A percentile compares a stretch with the other conserved stretches of the same genome.
phyloP scores from a whole-genome alignment of 2,329 filamentous ascomycete genomes.

The Clonostachys solani region DNA sequence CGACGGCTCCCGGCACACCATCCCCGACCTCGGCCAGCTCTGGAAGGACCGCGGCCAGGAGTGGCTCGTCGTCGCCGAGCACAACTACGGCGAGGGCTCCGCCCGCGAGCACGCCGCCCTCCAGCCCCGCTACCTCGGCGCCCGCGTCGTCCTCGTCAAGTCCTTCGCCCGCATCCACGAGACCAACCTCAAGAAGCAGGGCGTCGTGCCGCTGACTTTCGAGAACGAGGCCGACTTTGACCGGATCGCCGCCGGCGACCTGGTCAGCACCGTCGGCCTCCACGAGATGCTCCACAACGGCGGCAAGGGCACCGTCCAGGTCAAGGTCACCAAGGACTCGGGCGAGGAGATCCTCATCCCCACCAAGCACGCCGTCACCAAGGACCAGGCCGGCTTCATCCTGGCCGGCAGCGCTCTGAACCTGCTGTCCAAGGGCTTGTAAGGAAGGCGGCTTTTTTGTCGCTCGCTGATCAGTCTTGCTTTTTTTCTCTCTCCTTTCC shows the following conservation, averaged over 20 bases:
- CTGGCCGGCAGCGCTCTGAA: constrained; percentile 93
- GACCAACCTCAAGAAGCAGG: constrained; percentile 96
- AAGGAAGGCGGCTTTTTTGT: background rate
- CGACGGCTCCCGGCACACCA: constrained; percentile 69
- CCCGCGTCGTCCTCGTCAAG: constrained; percentile 78
- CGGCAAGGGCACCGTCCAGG: constrained; percentile 71
- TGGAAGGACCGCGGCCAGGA: constrained; percentile 74
- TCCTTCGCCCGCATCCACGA: constrained; percentile 91
- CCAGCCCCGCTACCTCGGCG: constrained; percentile 87
- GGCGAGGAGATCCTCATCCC: constrained; percentile 66
- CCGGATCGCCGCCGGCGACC: constrained; percentile 75
- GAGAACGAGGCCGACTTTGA: constrained; percentile 86
- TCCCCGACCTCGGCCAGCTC: constrained; percentile 79
- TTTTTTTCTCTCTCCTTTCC: constrained; percentile 9
- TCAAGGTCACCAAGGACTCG: constrained; percentile 55
- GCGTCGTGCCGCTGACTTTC: constrained; percentile 91
- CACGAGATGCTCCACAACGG: constrained; percentile 75
- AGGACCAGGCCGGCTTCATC: constrained; percentile 89
- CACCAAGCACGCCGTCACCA: constrained; percentile 83
- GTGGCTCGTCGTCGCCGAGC: constrained; percentile 95
- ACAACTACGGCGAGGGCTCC: constrained; percentile 93
- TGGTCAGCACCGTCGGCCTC: constrained; percentile 77
- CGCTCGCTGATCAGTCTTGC: background rate
- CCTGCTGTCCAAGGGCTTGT: constrained; percentile 63
- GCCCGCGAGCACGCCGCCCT: constrained; percentile 87